Evolutionary conservation across 164 flowering plant species (phyloP).

Genomic region (Akebia trifoliata): DNA sequence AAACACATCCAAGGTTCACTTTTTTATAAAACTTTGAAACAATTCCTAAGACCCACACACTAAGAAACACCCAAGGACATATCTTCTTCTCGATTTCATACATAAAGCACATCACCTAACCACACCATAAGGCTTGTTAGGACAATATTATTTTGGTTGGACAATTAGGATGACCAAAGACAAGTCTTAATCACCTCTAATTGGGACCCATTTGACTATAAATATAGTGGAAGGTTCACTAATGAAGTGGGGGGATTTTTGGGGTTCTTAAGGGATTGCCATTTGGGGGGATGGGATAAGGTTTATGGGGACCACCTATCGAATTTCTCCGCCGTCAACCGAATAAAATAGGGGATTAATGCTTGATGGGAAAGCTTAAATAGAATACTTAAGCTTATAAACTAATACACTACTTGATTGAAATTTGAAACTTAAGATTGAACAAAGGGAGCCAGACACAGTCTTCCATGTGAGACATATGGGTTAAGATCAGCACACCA

Average conservation of each 20-base stretch:
- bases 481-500: conserved; percentile 36
- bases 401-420: conserved; percentile 25
- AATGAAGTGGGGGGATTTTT: conserved; percentile 5
- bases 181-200: no score
- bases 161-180: no score
- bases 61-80: conserved; percentile 6
- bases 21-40: no score
- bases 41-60: conserved; percentile 1
- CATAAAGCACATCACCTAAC: conserved; percentile 6
- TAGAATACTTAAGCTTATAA: no score
- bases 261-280: no score
- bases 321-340: conserved; percentile 17
- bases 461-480: conserved; percentile 68
- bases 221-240: conserved; percentile 38
- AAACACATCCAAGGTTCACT: no score
- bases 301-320: no score
- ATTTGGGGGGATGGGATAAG: no score
- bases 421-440: conserved; percentile 20
- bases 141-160: no score
- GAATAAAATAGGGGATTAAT: no score
- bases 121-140: no score
- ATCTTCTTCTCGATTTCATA: conserved; percentile 5
- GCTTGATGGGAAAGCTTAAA: no score
- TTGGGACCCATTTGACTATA: conserved; percentile 17
- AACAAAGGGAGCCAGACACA: conserved; percentile 33